These are phyloP conservation scores for Coccinonectria pachysandricola DNA, from an alignment of 2,329 filamentous ascomycete species.

Conservation along the genomic window DNA sequence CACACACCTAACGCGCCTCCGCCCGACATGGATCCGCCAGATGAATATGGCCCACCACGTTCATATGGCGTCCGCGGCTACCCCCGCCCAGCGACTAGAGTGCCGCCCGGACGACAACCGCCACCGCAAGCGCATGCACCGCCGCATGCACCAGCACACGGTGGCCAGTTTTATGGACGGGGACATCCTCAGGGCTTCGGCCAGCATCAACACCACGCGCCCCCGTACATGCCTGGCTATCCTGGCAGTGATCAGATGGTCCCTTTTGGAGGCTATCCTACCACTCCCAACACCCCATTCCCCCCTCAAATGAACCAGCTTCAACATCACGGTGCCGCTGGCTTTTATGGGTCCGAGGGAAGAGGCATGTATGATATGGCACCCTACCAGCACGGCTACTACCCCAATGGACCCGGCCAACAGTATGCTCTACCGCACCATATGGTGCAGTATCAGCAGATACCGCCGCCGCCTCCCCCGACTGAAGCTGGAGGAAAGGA, in stretches of 20 bases:
- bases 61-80: too few relatives aligned
- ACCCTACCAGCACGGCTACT: slow-evolving; percentile 33
- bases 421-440: slow-evolving; percentile 22
- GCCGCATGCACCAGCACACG: neutral
- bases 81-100: too few relatives aligned
- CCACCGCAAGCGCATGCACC: too few relatives aligned
- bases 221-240: slow-evolving; percentile 30
- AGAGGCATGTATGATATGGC: slow-evolving; percentile 39
- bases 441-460: slow-evolving; percentile 30
- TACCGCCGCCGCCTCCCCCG: slow-evolving; percentile 31
- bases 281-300: slow-evolving; percentile 32
- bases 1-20: slow-evolving; percentile 24
- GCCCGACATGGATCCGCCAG: slow-evolving; percentile 2
- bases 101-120: too few relatives aligned
- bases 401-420: slow-evolving; percentile 21
- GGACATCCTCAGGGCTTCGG: too few relatives aligned
- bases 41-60: neutral
- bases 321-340: slow-evolving; percentile 27
- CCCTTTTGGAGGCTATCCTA: slow-evolving; percentile 28
- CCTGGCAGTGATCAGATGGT: slow-evolving; percentile 35
- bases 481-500: slow-evolving; percentile 26
- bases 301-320: slow-evolving; percentile 23
- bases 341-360: slow-evolving; percentile 28
- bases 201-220: too few relatives aligned
- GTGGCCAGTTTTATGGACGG: neutral